Conservation (phyloP, 2,329 filamentous ascomycete genomes). For the Epichloe amarillans region DNA sequence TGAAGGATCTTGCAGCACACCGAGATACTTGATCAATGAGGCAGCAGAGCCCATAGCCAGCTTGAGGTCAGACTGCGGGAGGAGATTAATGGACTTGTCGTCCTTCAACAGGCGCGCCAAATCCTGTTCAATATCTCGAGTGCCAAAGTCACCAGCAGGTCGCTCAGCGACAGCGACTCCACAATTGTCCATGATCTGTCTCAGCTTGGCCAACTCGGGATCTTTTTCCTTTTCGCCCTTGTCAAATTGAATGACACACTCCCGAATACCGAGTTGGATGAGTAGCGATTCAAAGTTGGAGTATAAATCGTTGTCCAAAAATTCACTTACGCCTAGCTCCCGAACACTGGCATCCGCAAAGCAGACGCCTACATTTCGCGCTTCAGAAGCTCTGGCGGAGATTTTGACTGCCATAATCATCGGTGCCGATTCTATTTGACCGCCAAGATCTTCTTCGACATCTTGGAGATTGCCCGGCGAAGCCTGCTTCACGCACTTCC, state of each 20-base stretch:
- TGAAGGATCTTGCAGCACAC: conserved; percentile 75
- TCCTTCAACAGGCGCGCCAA: conserved; percentile 76
- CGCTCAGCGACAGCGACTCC: conserved; percentile 82
- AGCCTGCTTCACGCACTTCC: conserved; percentile 83
- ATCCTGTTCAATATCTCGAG: conserved; percentile 91
- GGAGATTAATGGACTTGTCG: conserved; percentile 59
- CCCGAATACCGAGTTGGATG: conserved; percentile 90
- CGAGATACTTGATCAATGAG: conserved; percentile 87
- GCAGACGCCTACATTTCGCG: conserved; percentile 80
- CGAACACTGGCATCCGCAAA: conserved; percentile 95
- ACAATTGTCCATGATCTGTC: conserved; percentile 81
- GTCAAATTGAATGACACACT: conserved; percentile 78
- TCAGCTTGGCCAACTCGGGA: conserved; percentile 73
- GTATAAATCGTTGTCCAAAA: conserved; percentile 96
- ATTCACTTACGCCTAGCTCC: conserved; percentile 92
- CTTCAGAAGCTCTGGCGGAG: conserved; percentile 73
- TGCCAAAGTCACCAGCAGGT: conserved; percentile 63
- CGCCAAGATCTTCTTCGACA: conserved; percentile 86
- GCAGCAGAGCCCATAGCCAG: conserved; percentile 92
- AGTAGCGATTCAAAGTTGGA: conserved; percentile 95
- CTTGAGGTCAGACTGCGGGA: conserved; percentile 87
- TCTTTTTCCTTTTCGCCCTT: conserved; percentile 73
- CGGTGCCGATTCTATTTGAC: conserved; percentile 75
- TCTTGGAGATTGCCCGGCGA: conserved; percentile 95
- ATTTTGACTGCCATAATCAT: conserved; percentile 95